Percentiles rank a stretch among this genome's conserved stretches.
phyloP scores from a whole-genome alignment of 129 eudicot genomes.

The Flaveria trinervia region DNA sequence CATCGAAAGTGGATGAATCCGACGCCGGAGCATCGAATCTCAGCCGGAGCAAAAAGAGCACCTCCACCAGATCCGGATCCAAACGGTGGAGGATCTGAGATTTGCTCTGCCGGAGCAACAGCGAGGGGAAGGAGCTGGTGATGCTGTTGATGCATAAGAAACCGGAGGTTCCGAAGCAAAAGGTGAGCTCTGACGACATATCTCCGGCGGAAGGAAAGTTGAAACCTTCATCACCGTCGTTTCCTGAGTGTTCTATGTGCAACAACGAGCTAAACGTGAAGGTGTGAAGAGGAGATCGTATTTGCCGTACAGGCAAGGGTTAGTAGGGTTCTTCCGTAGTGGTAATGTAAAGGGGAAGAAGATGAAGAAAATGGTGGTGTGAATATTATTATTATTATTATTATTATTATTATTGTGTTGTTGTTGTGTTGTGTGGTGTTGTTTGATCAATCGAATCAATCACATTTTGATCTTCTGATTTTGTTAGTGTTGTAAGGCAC shows the following conservation, averaged over 20 bases:
- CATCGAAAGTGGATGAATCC: constrained; percentile 45
- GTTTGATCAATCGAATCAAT: too few relatives aligned
- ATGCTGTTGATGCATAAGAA: constrained; percentile 54
- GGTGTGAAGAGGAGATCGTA: constrained; percentile 62
- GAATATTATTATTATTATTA: too few relatives aligned
- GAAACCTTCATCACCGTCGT: constrained; percentile 46
- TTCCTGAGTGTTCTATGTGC: constrained; percentile 56
- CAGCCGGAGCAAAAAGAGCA: constrained; percentile 60
- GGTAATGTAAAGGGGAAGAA: too few relatives aligned
- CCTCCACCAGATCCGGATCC: constrained; percentile 73
- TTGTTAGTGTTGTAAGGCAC: too few relatives aligned
- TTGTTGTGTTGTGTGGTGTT: too few relatives aligned
- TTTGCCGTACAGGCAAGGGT: too few relatives aligned
- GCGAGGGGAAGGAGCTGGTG: constrained; percentile 69
- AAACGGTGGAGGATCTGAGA: too few relatives aligned
- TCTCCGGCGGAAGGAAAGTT: constrained; percentile 13
- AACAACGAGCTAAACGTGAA: constrained; percentile 58
- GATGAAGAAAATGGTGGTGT: too few relatives aligned
- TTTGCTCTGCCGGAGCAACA: constrained; percentile 67
- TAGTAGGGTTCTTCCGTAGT: too few relatives aligned
- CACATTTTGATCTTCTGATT: too few relatives aligned
- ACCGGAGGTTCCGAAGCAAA: constrained; percentile 14
- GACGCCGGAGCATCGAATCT: constrained; percentile 39
- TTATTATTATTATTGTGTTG: too few relatives aligned
- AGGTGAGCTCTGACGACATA: constrained; percentile 31